These are phyloP conservation scores for Jacaranda copaia DNA, from an alignment of 257 asterid species.

Conservation along the genomic window DNA sequence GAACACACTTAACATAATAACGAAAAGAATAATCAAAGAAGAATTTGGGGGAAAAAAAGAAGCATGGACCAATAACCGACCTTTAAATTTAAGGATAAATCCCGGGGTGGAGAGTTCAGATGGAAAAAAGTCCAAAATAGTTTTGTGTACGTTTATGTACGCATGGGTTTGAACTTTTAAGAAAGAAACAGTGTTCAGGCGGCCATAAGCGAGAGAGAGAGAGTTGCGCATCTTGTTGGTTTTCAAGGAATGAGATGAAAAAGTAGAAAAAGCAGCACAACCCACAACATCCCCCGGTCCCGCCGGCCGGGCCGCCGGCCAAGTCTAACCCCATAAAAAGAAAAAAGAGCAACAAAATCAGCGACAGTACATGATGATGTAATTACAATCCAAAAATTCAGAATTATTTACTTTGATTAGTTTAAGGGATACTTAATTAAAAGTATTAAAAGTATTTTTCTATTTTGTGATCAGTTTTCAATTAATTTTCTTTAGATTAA, in stretches of 20 bases:
- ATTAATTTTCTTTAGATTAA: too few species aligned
- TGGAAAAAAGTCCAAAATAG: neutral
- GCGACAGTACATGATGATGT: neutral
- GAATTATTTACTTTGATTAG: too few species aligned
- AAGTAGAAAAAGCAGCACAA: neutral
- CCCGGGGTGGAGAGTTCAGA: neutral
- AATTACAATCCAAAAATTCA: too few species aligned
- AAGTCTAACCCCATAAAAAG: neutral
- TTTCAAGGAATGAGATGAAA: slow-evolving; percentile 5
- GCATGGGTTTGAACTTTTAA: neutral
- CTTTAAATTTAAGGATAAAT: slow-evolving; percentile 27
- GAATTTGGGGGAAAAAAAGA: neutral
- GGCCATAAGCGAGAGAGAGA: slow-evolving; percentile 48
- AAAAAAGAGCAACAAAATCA: too few species aligned
- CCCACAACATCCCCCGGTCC: too few species aligned
- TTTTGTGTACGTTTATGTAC: neutral
- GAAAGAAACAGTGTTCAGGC: slow-evolving; percentile 40
- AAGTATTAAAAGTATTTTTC: too few species aligned
- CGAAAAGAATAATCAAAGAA: neutral
- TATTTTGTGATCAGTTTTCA: too few species aligned
- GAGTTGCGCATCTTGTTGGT: neutral
- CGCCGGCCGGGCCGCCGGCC: neutral
- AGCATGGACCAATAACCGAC: slow-evolving; percentile 27
- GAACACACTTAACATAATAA: neutral
- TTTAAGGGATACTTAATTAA: too few species aligned